Percentiles rank a stretch among this genome's conserved stretches.
Conservation (phyloP, 108 stramenopile genomes). For the Ochromonas danica region DNA sequence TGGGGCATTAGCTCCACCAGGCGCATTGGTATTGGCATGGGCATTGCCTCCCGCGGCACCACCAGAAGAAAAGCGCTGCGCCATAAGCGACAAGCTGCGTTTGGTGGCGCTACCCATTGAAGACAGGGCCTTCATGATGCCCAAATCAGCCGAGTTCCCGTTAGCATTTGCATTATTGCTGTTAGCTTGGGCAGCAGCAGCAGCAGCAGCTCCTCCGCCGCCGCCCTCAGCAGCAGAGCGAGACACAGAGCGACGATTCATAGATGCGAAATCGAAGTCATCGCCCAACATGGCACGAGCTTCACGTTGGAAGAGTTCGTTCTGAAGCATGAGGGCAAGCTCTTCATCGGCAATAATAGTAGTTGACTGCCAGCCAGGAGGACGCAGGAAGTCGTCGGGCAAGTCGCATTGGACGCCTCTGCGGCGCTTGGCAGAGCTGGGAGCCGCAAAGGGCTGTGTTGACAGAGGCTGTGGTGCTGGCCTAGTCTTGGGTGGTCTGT, state of each 20-base stretch:
- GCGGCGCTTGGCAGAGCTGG: too few relatives aligned
- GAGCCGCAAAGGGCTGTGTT: too few relatives aligned
- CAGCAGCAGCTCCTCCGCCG: not conserved
- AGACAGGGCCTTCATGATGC: conserved; percentile 1
- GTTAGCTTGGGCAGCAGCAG: not conserved
- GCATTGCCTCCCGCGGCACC: not conserved
- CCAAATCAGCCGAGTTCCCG: not conserved
- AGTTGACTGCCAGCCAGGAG: not conserved
- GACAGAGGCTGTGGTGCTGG: too few relatives aligned
- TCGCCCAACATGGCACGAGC: not conserved
- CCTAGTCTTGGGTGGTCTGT: too few relatives aligned
- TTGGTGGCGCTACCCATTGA: not conserved
- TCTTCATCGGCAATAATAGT: conserved; percentile 3
- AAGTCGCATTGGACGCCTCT: conserved; percentile 2
- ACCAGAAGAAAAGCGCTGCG: not conserved
- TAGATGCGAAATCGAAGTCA: not conserved
- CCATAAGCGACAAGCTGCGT: not conserved
- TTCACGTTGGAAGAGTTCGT: conserved; percentile 13
- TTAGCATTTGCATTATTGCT: not conserved
- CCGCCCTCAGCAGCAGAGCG: not conserved
- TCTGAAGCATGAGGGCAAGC: conserved; percentile 25
- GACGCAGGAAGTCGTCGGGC: not conserved
- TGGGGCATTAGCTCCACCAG: too few relatives aligned
- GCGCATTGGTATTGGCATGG: too few relatives aligned
- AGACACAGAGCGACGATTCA: not conserved